Conservation (phyloP, 176 grass and related monocot genomes). For the Hsuehochloa calcarea region DNA sequence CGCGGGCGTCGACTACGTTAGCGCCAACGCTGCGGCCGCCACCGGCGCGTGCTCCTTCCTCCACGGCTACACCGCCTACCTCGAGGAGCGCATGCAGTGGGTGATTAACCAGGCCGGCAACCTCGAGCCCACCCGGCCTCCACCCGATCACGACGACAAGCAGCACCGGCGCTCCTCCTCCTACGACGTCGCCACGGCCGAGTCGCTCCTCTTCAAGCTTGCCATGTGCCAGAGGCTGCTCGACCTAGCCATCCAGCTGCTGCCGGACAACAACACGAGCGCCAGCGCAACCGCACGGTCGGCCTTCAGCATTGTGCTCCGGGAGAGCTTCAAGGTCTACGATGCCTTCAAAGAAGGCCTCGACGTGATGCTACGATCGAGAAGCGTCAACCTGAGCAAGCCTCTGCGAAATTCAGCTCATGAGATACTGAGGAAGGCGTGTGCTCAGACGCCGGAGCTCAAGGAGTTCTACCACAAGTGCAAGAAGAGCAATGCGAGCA, state of each 20-base stretch:
- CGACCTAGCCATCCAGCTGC: conserved; percentile 68
- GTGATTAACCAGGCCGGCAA: conserved; percentile 73
- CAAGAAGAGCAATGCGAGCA: conserved; percentile 52
- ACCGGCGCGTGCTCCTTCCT: conserved; percentile 56
- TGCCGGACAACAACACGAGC: conserved; percentile 54
- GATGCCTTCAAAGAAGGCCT: conserved; percentile 55
- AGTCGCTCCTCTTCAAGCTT: conserved; percentile 51
- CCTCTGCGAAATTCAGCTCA: conserved; percentile 30
- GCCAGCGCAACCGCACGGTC: conserved; percentile 44
- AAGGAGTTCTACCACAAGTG: conserved; percentile 87
- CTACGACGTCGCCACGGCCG: conserved; percentile 14
- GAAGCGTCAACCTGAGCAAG: conserved; percentile 33
- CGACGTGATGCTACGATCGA: conserved; percentile 34
- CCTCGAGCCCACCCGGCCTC: conserved; percentile 58
- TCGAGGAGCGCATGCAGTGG: conserved; percentile 87
- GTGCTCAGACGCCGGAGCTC: conserved; percentile 59
- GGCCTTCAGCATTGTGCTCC: conserved; percentile 72
- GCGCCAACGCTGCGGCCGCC: neutral
- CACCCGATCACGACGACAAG: conserved; percentile 5
- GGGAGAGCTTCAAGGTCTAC: conserved; percentile 92
- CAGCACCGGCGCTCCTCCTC: neutral
- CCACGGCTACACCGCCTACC: conserved; percentile 68
- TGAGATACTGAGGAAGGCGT: conserved; percentile 70
- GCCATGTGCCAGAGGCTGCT: conserved; percentile 77
- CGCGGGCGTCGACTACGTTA: conserved; percentile 5